Evolutionary conservation across 2,329 filamentous ascomycete genomes (phyloP), one percentile per base, ranked within the genome.

Genomic region (Colletotrichum phormii): DNA sequence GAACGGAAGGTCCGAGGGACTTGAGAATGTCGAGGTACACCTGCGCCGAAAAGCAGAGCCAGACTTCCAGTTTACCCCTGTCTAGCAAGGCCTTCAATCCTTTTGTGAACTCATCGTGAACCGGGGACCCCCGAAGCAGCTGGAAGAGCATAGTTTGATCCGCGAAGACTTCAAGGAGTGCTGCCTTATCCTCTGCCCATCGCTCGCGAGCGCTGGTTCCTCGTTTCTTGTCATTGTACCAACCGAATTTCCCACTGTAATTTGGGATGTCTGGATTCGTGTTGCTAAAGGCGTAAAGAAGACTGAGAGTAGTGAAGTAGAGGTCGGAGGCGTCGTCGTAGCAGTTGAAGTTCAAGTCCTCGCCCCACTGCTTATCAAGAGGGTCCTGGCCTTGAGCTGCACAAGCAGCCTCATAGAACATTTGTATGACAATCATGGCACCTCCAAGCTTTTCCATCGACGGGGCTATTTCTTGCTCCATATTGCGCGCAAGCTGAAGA

Each of bases 391-490:
- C 51, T 24, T 53, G 53, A 31, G 66, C 60, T 26, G 49, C 64
- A 22, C 60, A 63, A 42, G 54, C n/a, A 54, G 54, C 54, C n/a
- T 51, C 37, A 66, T 62, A 51, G 24, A 63, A 51, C 37, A 63
- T 46, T 18, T 49, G 24, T 6, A 49, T 63, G 3, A 37, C 15
- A 8, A 8, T 31, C 31, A 59, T 12, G 4, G 55, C n/a, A 18
- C 35, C 51, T 24, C 58, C 26, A 49, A 68, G 24, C n/a, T 49
- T 54, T 12, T 59, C 42, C 15, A 60, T 67, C 15, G 79, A 31
- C 0, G 79, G 78, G 0, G 63, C 8, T 0, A 81, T 76, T 1
- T 81, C 79, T 0, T 81, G 77, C 42, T 80, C 81, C 63, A 83
- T 70, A 33, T 77, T 75, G 2, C 78, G 77, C 1, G 79, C 81